Conservation (phyloP, 1,284 basidiomycete genomes). For the Pisolithus thermaeus region DNA sequence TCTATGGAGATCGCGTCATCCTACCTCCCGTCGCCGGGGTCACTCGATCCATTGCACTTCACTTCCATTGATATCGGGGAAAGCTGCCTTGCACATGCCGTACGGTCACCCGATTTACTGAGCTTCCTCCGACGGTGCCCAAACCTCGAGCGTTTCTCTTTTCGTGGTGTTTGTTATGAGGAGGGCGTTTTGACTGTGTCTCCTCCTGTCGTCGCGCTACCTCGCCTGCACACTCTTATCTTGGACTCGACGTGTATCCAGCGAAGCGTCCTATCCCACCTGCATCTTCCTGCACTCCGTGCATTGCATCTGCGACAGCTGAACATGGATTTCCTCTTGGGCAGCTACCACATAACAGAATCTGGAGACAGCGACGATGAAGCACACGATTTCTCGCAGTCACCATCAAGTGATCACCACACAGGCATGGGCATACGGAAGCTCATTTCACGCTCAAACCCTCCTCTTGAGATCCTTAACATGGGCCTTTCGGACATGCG, state of each 20-base stretch:
- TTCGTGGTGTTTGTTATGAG: constrained; percentile 50
- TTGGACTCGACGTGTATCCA: constrained; percentile 55
- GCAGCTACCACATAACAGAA: constrained; percentile 33
- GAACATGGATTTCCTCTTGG: constrained; percentile 54
- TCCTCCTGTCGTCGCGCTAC: constrained; percentile 43
- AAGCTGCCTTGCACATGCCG: constrained; percentile 25
- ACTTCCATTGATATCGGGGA: constrained; percentile 53
- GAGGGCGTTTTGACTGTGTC: constrained; percentile 25
- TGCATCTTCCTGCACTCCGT: constrained; percentile 50
- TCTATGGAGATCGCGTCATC: constrained; percentile 41
- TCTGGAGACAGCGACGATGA: constrained; percentile 69
- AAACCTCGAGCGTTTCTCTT: constrained; percentile 49
- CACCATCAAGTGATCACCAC: constrained; percentile 66
- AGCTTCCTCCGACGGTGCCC: constrained; percentile 56
- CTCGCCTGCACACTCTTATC: constrained; percentile 48
- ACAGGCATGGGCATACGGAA: constrained; percentile 73
- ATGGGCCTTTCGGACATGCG: constrained; percentile 79
- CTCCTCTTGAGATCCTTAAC: constrained; percentile 56
- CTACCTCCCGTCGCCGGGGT: constrained; percentile 38
- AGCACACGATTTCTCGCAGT: constrained; percentile 63
- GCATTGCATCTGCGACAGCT: constrained; percentile 59
- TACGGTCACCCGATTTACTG: constrained; percentile 42
- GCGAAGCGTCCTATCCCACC: constrained; percentile 55
- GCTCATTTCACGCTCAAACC: constrained; percentile 50
- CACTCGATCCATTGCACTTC: constrained; percentile 46